Conservation (phyloP, 305 asterid genomes). For the Fraxinus greggii region DNA sequence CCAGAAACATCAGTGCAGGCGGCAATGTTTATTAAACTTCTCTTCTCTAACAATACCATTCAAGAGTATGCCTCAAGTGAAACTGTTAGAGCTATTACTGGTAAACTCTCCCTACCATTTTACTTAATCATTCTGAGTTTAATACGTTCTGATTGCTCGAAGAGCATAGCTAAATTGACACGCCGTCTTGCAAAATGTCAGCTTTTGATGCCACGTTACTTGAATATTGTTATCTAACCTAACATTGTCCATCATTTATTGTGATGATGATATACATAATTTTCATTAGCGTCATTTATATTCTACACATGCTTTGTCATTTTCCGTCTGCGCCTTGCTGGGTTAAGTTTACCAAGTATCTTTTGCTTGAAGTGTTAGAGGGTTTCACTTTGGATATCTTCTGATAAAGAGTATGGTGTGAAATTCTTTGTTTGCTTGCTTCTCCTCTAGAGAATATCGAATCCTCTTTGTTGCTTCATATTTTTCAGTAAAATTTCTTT, state of each 20-base stretch:
- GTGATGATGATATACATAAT: background rate
- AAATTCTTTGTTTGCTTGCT: background rate
- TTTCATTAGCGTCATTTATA: background rate
- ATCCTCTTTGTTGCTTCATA: background rate
- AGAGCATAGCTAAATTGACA: background rate
- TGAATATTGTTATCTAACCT: background rate
- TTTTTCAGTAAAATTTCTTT: background rate
- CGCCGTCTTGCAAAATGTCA: conserved; percentile 2
- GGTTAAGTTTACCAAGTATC: background rate
- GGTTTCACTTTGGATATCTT: background rate
- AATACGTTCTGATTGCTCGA: background rate
- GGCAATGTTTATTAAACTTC: conserved; percentile 93
- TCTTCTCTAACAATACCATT: conserved; percentile 89
- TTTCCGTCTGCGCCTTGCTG: background rate
- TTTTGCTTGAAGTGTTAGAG: background rate
- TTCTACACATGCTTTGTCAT: background rate
- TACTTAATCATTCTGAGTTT: conserved; percentile 4
- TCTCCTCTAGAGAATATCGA: background rate
- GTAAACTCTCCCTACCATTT: conserved; percentile 39
- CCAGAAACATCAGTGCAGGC: conserved; percentile 97
- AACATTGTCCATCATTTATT: background rate
- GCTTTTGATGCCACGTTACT: background rate
- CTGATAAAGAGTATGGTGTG: background rate
- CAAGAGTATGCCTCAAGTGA: conserved; percentile 99
- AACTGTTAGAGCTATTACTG: conserved; percentile 97